Conservation (phyloP, 2,329 filamentous ascomycete species). For the Elsinoe perseae region DNA sequence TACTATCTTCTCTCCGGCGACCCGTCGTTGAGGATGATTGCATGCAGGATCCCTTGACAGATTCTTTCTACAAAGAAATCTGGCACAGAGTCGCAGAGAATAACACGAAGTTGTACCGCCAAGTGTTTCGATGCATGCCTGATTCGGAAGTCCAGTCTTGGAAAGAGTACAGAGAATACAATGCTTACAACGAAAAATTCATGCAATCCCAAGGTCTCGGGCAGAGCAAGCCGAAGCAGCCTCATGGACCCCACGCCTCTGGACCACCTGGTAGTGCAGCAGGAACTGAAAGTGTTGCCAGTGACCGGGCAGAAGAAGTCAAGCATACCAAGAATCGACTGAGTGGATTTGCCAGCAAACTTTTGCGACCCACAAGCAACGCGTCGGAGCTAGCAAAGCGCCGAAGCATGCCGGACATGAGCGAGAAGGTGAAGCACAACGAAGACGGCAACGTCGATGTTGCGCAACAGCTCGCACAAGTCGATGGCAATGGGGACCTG, state of each 20-base stretch:
- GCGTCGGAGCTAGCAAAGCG: constrained; percentile 18
- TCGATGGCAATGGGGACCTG: constrained; percentile 14
- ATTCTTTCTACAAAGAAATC: constrained; percentile 74
- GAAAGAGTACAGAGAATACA: constrained; percentile 84
- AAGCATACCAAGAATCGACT: constrained; percentile 23
- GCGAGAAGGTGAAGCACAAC: constrained; percentile 17
- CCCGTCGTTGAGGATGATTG: constrained; percentile 79
- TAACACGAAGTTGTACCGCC: constrained; percentile 89
- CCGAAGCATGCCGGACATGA: constrained; percentile 12
- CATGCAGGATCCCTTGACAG: constrained; percentile 82
- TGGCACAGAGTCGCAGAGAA: constrained; percentile 86
- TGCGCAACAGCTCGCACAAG: constrained; percentile 18
- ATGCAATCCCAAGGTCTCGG: constrained; percentile 53
- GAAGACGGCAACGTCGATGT: constrained; percentile 18
- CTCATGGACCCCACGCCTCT: constrained; percentile 41
- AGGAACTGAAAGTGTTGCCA: constrained; percentile 21
- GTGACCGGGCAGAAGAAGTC: constrained; percentile 6
- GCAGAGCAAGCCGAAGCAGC: constrained; percentile 45
- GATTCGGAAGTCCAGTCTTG: constrained; percentile 90
- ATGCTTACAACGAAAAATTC: constrained; percentile 70
- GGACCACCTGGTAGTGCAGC: constrained; percentile 40
- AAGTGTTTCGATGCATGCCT: constrained; percentile 94
- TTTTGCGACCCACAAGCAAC: constrained; percentile 28
- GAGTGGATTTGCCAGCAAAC: constrained; percentile 28
- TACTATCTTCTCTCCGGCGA: constrained; percentile 59